Evolutionary conservation across 768 basidiomycete genomes (phyloP).

Genomic region (Strobilomyces echinocephalus): DNA sequence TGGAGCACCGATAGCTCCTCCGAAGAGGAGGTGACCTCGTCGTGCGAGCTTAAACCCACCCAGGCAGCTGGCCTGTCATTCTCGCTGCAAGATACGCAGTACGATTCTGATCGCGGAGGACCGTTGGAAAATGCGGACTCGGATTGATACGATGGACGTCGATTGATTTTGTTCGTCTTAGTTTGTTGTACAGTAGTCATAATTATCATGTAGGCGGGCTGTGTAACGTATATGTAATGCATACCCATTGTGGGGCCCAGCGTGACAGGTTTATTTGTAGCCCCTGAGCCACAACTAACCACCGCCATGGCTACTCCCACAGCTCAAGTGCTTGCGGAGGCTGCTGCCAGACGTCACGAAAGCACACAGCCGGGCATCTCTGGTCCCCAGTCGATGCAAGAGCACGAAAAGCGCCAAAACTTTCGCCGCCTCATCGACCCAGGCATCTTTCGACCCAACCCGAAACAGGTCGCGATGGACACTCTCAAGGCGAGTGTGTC

Average conservation of each 20-base stretch:
- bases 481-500: constrained; percentile 52
- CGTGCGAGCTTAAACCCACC: constrained; percentile 11
- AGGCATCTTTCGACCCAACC: constrained; percentile 69
- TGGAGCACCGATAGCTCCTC: constrained; percentile 65
- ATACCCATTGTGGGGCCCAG: background rate
- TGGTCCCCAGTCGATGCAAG: constrained; percentile 27
- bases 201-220: background rate
- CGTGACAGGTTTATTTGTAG: background rate
- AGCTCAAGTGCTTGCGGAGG: constrained; percentile 25
- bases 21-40: constrained; percentile 36
- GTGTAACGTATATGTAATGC: too few species aligned
- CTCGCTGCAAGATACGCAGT: constrained; percentile 4
- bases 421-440: constrained; percentile 78
- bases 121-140: constrained; percentile 19
- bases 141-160: constrained; percentile 7
- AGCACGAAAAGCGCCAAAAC: constrained; percentile 63
- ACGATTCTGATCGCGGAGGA: constrained; percentile 20
- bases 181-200: background rate
- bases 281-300: constrained; percentile 14
- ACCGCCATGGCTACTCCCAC: constrained; percentile 17
- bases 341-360: constrained; percentile 23
- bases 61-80: constrained; percentile 8
- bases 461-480: constrained; percentile 52
- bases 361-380: background rate
- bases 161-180: background rate